Evolutionary conservation across 164 flowering plant species (phyloP).

Genomic region (Annona squamosa): DNA sequence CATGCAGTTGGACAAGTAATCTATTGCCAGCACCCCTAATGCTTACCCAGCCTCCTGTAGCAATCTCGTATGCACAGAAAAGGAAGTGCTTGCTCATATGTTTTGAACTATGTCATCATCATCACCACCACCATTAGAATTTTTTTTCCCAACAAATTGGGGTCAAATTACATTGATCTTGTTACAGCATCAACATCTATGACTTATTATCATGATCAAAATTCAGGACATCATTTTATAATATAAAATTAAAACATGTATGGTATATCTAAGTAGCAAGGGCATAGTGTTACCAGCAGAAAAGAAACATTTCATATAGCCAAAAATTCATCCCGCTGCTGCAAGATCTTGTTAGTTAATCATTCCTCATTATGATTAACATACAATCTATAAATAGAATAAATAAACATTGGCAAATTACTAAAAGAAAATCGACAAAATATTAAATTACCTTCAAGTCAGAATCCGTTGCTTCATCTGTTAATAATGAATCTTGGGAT

Average conservation of each 20-base stretch:
- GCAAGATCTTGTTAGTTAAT: too few relatives aligned
- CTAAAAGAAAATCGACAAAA: not conserved
- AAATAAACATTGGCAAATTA: not conserved
- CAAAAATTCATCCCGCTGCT: too few relatives aligned
- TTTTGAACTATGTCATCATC: too few relatives aligned
- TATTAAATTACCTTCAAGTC: conserved; percentile 10
- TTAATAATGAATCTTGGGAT: conserved; percentile 7
- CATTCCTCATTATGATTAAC: not conserved
- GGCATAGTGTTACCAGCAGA: not conserved
- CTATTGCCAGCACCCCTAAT: not conserved
- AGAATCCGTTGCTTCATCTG: not conserved
- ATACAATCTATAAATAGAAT: not conserved
- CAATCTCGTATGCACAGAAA: too few relatives aligned
- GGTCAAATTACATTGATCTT: too few relatives aligned
- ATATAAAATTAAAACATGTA: not conserved
- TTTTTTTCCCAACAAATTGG: too few relatives aligned
- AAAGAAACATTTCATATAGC: too few relatives aligned
- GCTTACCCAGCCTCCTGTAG: not conserved
- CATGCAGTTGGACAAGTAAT: not conserved
- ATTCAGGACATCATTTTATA: too few relatives aligned
- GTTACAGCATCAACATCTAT: too few relatives aligned
- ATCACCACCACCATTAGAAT: too few relatives aligned
- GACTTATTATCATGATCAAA: too few relatives aligned
- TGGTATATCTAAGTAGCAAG: not conserved
- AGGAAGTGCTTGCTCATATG: too few relatives aligned